Evolutionary conservation across 192 early-diverging fungal genomes (phyloP), one percentile per base, ranked within the genome.

Genomic region (Powellomyces hirtus): DNA sequence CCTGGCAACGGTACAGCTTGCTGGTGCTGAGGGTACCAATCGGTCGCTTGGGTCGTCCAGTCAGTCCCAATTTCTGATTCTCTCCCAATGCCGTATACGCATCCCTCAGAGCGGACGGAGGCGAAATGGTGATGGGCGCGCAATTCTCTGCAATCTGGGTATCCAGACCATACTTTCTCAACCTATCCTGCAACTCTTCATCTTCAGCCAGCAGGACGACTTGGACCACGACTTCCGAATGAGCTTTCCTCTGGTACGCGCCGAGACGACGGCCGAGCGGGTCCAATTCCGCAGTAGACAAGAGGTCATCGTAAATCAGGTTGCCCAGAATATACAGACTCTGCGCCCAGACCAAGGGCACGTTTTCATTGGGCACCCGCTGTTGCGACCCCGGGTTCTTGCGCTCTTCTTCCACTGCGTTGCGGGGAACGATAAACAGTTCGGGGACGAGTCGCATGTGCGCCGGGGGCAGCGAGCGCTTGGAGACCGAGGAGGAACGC

Each of bases 331-430:
- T 84, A 62, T 88, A 90, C 16, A 94, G 82, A 10, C 89, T 91
- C 61, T 92, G 89, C 7, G 92, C 89, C 92, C 92, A 94, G 0
- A 93, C 92, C 11, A 94, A 75, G 4, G 92, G 92, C 14, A 93
- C 78, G 73, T 94, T 94, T 63, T 94, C 90, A 72, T 91, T 91
- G 13, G 92, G 87, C 29, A 90, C 70, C 31, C 92, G 80, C 8
- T 82, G 75, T 62, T 91, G 90, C 2, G 84, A 81, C 20, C 89
- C 87, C 7, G 88, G 90, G 20, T 88, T 71, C 36, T 71, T 75
- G 42, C 83, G 84, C 71, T 94, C 92, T 3, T 79, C 86, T 13
- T 90, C 89, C 52, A 94, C 83, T 0, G 73, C 37, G 31, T 92
- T 82, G n/a, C 77, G 55, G 11, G 91, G 90, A 14, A 94, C 92